Percentiles rank a stretch among this genome's conserved stretches.
Conservation (phyloP, 1,139 yeast genomes). For the Trichomonascaceae sp. region DNA sequence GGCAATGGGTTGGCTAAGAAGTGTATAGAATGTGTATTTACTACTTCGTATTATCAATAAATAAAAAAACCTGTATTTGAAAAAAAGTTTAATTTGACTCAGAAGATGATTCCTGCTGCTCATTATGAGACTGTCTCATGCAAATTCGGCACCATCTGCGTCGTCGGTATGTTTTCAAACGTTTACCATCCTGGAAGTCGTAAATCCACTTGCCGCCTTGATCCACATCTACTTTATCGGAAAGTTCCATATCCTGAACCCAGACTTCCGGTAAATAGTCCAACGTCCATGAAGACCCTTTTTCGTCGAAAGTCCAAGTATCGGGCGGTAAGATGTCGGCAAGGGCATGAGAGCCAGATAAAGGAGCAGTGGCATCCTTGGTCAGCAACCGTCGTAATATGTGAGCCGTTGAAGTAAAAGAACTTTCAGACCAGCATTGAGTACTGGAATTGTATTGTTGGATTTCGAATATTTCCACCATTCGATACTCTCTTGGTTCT, state of each 20-base stretch:
- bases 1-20: conserved; percentile 79
- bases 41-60: background rate
- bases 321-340: conserved; percentile 25
- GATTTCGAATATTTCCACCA: conserved; percentile 66
- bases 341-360: conserved; percentile 15
- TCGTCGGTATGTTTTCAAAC: conserved; percentile 19
- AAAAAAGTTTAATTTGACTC: background rate
- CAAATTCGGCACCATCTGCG: conserved; percentile 27
- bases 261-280: conserved; percentile 26
- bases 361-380: conserved; percentile 7
- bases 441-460: conserved; percentile 48
- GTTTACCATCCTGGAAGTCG: conserved; percentile 19
- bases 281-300: conserved; percentile 21
- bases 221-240: conserved; percentile 19
- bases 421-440: conserved; percentile 50
- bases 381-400: conserved; percentile 7
- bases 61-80: background rate
- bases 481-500: conserved; percentile 33
- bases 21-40: background rate
- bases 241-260: conserved; percentile 19
- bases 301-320: conserved; percentile 21
- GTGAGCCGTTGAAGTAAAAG: conserved; percentile 16
- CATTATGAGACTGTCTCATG: conserved; percentile 11
- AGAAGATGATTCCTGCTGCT: background rate
- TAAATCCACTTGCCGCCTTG: conserved; percentile 31